Base-by-base conservation (phyloP, 2,329 filamentous ascomycete species). In the Aulographum hederae region DNA sequence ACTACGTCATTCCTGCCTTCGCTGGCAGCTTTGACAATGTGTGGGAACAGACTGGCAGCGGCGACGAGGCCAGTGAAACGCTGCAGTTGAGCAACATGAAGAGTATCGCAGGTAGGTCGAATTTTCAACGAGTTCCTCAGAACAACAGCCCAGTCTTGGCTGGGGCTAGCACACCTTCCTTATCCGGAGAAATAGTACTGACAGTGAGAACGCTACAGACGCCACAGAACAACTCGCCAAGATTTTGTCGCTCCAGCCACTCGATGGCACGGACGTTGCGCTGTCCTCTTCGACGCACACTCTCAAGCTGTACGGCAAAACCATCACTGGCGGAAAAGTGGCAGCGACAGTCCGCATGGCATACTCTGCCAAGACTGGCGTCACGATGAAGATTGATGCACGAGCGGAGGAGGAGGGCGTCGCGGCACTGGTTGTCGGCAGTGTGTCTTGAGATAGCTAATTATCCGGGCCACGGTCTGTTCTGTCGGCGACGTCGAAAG, bases 241-340 rank as follows among this genome's bases (percentile, higher is more conserved):
- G 54, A 68, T 78, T 1, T 67, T 98, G 17, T 93, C 82, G 19
- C 65, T 98, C 46, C 89, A 95, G 54, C 81, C 89, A 10, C 68
- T 98, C 28, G 89, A 98, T 45, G 89, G 86, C 43, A 92, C 80
- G 19, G 89, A 98, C 42, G 75, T 98, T 25, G 78, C 82, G 0
- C 65, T 93, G 43, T 91, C 76, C 48, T 77, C 77, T 47, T 85
- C 75, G 37, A 94, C 85, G 39, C 89, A 98, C 55, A 85, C 84
- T 3, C 74, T 98, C 51, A 95, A 93, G 61, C 65, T 98, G 21
- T 78, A 94, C 52, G 89, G 89, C 51, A 95, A 94, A 72, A 93
- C 82, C 27, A 76, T 95, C 39, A 74, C 70, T 20, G 89, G 86
- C 21, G 89, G 89, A 42, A 77, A 78, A 47, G 86, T 98, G 12